Evolutionary conservation across 192 early-diverging fungal genomes (phyloP).

Genomic region (Fimicolochytrium jonesii): DNA sequence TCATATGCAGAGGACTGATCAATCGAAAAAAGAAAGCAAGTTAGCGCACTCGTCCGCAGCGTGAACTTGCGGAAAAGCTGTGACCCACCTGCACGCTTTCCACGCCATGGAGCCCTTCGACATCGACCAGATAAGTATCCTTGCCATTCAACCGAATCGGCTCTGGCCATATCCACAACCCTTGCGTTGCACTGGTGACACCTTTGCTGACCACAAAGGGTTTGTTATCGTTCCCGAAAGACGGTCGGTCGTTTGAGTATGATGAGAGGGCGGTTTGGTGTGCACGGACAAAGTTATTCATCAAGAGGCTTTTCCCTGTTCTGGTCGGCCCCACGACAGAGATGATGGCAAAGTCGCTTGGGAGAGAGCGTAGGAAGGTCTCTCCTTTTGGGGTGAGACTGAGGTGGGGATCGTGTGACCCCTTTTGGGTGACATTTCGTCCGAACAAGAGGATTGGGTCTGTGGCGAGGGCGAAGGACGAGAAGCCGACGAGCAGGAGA

Average conservation of each 20-base stretch:
- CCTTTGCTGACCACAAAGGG: too few relatives aligned
- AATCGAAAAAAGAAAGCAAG: too few relatives aligned
- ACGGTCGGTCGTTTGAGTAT: too few relatives aligned
- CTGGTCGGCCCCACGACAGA: slow-evolving; percentile 21
- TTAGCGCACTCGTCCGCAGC: not conserved
- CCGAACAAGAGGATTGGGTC: too few relatives aligned
- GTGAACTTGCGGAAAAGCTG: not conserved
- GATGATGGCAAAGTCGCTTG: slow-evolving; percentile 22
- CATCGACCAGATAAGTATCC: slow-evolving; percentile 20
- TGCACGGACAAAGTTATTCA: not conserved
- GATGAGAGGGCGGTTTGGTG: too few relatives aligned
- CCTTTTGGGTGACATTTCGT: too few relatives aligned
- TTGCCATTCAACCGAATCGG: not conserved
- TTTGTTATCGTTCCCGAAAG: too few relatives aligned
- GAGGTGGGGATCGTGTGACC: slow-evolving; percentile 9
- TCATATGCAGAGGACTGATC: slow-evolving; percentile 23
- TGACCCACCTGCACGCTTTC: slow-evolving; percentile 22
- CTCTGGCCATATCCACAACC: slow-evolving; percentile 24
- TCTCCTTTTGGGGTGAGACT: slow-evolving; percentile 9
- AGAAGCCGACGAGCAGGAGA: too few relatives aligned
- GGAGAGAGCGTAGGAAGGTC: not conserved
- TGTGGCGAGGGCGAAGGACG: too few relatives aligned
- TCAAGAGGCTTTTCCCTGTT: slow-evolving; percentile 21
- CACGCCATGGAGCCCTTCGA: slow-evolving; percentile 25
- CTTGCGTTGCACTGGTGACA: too few relatives aligned